Evolutionary conservation across 805 yeast genomes (phyloP).

Genomic region (Candida michaelii): DNA sequence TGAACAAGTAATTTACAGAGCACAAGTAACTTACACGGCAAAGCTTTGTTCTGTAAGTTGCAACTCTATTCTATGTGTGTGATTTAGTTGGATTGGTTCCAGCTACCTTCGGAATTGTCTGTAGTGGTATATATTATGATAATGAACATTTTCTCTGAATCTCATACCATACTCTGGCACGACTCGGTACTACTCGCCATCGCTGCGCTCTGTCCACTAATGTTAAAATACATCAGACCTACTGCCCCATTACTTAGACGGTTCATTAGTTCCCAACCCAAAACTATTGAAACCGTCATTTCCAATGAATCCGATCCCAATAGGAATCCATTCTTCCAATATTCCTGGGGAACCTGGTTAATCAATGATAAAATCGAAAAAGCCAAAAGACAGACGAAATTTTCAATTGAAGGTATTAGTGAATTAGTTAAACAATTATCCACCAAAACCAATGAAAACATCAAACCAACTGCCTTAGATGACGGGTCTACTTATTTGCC

Average conservation of each 20-base stretch:
- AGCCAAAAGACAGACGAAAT: conserved; percentile 72
- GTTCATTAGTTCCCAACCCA: conserved; percentile 21
- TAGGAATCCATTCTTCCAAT: conserved; percentile 73
- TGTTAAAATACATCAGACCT: too few relatives aligned
- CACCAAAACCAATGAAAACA: conserved; percentile 29
- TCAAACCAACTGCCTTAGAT: conserved; percentile 38
- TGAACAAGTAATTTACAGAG: conserved; percentile 26
- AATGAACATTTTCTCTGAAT: too few relatives aligned
- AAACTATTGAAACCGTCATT: conserved; percentile 52
- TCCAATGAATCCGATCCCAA: conserved; percentile 65
- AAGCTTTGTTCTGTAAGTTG: too few relatives aligned
- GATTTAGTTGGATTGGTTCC: too few relatives aligned
- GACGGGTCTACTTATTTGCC: conserved; percentile 46
- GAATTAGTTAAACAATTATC: conserved; percentile 49
- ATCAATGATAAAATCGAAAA: conserved; percentile 74
- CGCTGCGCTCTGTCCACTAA: too few relatives aligned
- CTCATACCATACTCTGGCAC: too few relatives aligned
- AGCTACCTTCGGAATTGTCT: too few relatives aligned
- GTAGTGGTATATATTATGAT: too few relatives aligned
- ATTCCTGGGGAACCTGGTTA: conserved; percentile 96
- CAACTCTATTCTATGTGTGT: too few relatives aligned
- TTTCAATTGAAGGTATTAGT: conserved; percentile 76
- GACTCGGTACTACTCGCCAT: too few relatives aligned
- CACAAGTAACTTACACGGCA: too few relatives aligned
- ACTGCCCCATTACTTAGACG: too few relatives aligned